These are phyloP conservation scores for Lenzites betulinus DNA, from an alignment of 768 basidiomycete species.

Conservation along the genomic window DNA sequence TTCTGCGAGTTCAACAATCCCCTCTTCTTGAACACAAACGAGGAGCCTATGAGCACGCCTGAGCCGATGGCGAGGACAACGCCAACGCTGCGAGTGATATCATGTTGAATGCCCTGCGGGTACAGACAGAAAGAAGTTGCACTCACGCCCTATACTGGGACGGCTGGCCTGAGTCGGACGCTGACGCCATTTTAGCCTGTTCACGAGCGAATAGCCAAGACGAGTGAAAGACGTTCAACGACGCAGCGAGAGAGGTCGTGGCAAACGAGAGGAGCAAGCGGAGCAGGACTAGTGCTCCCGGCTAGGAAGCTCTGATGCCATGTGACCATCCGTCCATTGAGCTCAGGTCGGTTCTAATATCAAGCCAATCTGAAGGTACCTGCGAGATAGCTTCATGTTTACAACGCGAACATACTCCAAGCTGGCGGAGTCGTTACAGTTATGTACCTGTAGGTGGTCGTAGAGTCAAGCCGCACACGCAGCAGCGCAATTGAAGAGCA, in stretches of 20 bases:
- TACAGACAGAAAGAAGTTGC: not conserved
- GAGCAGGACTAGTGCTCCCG: conserved; percentile 2
- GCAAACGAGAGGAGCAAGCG: not conserved
- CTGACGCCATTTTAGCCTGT: not conserved
- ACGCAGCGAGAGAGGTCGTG: not conserved
- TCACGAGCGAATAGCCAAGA: too few relatives aligned
- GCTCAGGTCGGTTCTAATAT: too few relatives aligned
- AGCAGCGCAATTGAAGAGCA: too few relatives aligned
- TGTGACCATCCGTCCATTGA: conserved; percentile 2
- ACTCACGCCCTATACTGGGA: conserved; percentile 9
- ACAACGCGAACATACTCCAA: too few relatives aligned
- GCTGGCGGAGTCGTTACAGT: too few relatives aligned
- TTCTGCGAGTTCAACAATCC: conserved; percentile 38
- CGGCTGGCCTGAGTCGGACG: not conserved
- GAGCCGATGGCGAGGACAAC: conserved; percentile 39
- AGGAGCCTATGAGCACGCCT: conserved; percentile 51
- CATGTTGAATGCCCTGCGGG: too few relatives aligned
- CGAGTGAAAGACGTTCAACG: not conserved
- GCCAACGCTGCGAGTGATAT: conserved; percentile 26
- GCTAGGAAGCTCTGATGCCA: conserved; percentile 10
- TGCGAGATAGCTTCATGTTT: too few relatives aligned
- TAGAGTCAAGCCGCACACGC: too few relatives aligned
- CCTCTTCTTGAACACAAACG: conserved; percentile 63
- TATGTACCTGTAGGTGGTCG: too few relatives aligned
- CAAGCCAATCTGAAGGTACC: too few relatives aligned